A percentile compares a stretch with the other conserved stretches of the same genome.
phyloP scores from a whole-genome alignment of 139 green algal species.

The Pseudopediastrum boryanum region DNA sequence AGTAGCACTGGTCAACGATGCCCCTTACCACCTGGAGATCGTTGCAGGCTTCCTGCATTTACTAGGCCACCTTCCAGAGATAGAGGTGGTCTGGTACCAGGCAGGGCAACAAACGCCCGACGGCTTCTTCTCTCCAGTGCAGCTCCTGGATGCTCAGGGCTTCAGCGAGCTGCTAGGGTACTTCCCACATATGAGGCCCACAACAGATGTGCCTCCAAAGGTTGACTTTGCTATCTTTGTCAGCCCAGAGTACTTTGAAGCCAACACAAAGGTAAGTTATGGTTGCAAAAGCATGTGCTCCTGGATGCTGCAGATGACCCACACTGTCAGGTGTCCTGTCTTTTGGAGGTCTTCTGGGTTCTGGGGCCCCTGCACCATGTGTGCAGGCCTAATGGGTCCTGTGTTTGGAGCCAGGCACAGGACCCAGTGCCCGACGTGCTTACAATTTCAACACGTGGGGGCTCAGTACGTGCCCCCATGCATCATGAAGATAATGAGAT shows the following conservation, averaged over 20 bases:
- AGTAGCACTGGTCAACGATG: slow-evolving; percentile 60
- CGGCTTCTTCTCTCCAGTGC: background rate
- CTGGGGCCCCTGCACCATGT: no score
- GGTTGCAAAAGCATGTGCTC: no score
- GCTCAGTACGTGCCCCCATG: no score
- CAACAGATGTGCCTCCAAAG: background rate
- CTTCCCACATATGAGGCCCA: slow-evolving; percentile 22
- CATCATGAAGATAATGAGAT: no score
- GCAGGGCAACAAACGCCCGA: slow-evolving; percentile 8
- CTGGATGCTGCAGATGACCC: no score
- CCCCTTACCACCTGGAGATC: slow-evolving; percentile 60
- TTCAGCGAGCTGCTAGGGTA: slow-evolving; percentile 35
- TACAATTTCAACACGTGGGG: no score
- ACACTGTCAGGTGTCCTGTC: no score
- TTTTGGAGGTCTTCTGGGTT: no score
- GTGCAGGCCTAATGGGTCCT: no score
- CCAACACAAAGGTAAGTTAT: slow-evolving; percentile 30
- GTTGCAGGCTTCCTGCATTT: slow-evolving; percentile 57
- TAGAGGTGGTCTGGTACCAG: slow-evolving; percentile 49
- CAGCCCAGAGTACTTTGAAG: slow-evolving; percentile 38
- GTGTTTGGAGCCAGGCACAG: no score
- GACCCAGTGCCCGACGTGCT: no score
- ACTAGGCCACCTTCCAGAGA: slow-evolving; percentile 53
- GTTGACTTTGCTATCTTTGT: slow-evolving; percentile 36
- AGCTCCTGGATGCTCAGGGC: slow-evolving; percentile 16